Conservation (phyloP, 805 yeast species). For the Ogataea zsoltii region DNA sequence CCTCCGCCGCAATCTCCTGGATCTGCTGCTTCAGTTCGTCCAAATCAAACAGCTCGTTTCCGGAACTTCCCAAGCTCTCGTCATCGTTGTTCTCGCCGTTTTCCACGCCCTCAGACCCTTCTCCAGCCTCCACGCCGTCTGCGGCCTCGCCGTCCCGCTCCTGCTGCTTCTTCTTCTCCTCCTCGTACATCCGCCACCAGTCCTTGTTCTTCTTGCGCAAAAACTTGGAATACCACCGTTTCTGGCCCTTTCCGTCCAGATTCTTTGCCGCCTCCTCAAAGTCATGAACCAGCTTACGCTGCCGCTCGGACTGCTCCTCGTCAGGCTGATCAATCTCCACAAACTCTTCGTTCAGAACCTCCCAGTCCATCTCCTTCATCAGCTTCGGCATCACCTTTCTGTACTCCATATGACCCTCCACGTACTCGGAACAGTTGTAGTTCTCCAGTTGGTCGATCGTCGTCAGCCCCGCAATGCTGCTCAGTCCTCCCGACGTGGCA, state of each 20-base stretch:
- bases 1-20: slow-evolving; percentile 42
- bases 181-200: slow-evolving; percentile 59
- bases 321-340: slow-evolving; percentile 96
- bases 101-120: background rate
- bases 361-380: slow-evolving; percentile 68
- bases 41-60: slow-evolving; percentile 44
- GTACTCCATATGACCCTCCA: slow-evolving; percentile 97
- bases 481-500: slow-evolving; percentile 93
- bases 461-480: slow-evolving; percentile 87
- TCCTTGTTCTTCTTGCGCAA: slow-evolving; percentile 50
- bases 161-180: slow-evolving; percentile 35
- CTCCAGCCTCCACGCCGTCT: slow-evolving; percentile 4
- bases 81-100: slow-evolving; percentile 11
- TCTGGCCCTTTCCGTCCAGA: slow-evolving; percentile 46
- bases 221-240: slow-evolving; percentile 44
- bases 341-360: slow-evolving; percentile 85
- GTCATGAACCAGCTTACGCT: slow-evolving; percentile 77
- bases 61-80: background rate
- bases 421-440: slow-evolving; percentile 80
- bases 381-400: slow-evolving; percentile 90
- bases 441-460: slow-evolving; percentile 79
- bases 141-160: slow-evolving; percentile 23
- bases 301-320: slow-evolving; percentile 81
- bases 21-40: slow-evolving; percentile 45
- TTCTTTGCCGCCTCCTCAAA: slow-evolving; percentile 73